A percentile compares a stretch with the other conserved stretches of the same genome.
Evolutionary conservation across 768 basidiomycete genomes (phyloP).

Genomic region (Lactarius hatsudake): DNA sequence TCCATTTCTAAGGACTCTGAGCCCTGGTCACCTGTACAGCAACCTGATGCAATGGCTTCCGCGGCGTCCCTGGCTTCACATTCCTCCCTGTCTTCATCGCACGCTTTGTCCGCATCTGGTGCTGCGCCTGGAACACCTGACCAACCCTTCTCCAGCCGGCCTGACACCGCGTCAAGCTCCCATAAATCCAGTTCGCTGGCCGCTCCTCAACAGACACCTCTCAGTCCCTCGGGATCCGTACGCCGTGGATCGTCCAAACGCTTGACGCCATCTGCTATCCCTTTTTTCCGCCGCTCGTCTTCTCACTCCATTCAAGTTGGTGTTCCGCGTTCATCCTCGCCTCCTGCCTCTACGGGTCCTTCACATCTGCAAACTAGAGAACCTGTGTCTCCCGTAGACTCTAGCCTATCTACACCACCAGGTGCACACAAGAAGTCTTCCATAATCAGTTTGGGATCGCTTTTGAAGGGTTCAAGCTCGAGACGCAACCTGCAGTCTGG

Average conservation of each 20-base stretch:
- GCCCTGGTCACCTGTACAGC: conserved; percentile 58
- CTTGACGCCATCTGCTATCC: conserved; percentile 88
- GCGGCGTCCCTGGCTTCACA: conserved; percentile 73
- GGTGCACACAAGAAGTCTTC: conserved; percentile 76
- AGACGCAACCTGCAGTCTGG: conserved; percentile 73
- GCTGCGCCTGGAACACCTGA: conserved; percentile 63
- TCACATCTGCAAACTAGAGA: conserved; percentile 44
- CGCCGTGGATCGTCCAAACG: conserved; percentile 73
- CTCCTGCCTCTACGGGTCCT: conserved; percentile 43
- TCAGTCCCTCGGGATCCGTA: conserved; percentile 70
- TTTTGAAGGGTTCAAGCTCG: conserved; percentile 82
- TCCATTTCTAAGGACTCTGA: conserved; percentile 65
- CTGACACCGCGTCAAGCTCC: conserved; percentile 73
- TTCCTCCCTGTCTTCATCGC: conserved; percentile 68
- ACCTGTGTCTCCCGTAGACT: conserved; percentile 52
- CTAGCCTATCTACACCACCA: conserved; percentile 50
- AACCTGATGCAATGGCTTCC: conserved; percentile 74
- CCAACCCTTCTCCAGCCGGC: conserved; percentile 55
- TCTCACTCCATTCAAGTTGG: conserved; percentile 76
- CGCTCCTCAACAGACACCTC: conserved; percentile 54
- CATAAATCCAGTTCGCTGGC: conserved; percentile 59
- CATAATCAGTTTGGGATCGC: conserved; percentile 75
- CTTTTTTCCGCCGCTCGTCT: conserved; percentile 89
- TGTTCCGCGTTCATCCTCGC: conserved; percentile 43
- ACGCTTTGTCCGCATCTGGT: conserved; percentile 40